Evolutionary conservation across 768 basidiomycete genomes (phyloP).

Genomic region (Boletus tylopilopsis): DNA sequence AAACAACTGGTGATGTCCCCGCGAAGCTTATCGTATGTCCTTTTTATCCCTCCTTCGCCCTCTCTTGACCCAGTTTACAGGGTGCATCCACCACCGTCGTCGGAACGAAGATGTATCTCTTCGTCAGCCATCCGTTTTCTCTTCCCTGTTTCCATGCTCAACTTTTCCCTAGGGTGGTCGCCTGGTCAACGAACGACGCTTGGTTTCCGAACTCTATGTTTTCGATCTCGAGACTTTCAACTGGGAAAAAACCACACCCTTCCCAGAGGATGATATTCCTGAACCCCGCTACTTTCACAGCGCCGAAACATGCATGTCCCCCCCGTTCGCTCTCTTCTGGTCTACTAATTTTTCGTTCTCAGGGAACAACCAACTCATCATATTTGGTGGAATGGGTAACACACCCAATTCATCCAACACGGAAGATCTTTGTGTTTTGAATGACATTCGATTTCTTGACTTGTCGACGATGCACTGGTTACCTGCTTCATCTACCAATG

Average conservation of each 20-base stretch:
- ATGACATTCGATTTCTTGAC: conserved; percentile 90
- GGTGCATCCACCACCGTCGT: conserved; percentile 91
- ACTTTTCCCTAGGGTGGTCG: conserved; percentile 68
- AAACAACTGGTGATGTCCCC: conserved; percentile 82
- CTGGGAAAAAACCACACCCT: conserved; percentile 70
- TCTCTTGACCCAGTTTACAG: conserved; percentile 35
- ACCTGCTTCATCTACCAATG: conserved; percentile 35
- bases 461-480: conserved; percentile 70
- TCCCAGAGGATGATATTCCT: conserved; percentile 67
- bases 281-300: conserved; percentile 93
- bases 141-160: not conserved
- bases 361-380: conserved; percentile 86
- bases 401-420: conserved; percentile 63
- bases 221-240: conserved; percentile 79
- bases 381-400: conserved; percentile 96
- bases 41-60: not conserved
- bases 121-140: conserved; percentile 46
- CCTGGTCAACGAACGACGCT: conserved; percentile 77
- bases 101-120: conserved; percentile 85
- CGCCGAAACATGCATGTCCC: conserved; percentile 68
- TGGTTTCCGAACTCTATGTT: conserved; percentile 87
- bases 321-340: not conserved
- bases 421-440: conserved; percentile 86
- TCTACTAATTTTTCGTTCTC: conserved; percentile 16
- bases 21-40: conserved; percentile 78